phyloP scores from a whole-genome alignment of 441 rosid genomes.

The Populus trichocarpa region DNA sequence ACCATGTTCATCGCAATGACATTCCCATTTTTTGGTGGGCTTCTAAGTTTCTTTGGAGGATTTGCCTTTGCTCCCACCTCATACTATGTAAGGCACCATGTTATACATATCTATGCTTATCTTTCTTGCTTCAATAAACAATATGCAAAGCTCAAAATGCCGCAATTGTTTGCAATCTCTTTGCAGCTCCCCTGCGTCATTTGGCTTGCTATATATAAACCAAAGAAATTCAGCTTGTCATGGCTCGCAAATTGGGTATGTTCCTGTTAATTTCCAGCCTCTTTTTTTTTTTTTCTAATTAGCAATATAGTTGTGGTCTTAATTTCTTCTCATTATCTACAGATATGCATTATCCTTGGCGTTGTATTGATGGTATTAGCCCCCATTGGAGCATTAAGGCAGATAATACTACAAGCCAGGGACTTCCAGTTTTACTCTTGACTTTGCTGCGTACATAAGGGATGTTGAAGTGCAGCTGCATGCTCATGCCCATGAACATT shows the following conservation, averaged over 20 bases:
- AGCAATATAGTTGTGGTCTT: background rate
- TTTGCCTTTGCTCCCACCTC: constrained; percentile 84
- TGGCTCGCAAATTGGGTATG: constrained; percentile 75
- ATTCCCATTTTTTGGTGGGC: constrained; percentile 77
- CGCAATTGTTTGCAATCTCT: background rate
- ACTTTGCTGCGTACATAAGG: background rate
- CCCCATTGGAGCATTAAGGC: constrained; percentile 66
- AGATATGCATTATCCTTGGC: constrained; percentile 68
- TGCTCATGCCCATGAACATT: too few species aligned
- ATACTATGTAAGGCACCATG: constrained; percentile 48
- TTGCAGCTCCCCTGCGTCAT: constrained; percentile 78
- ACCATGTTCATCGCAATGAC: constrained; percentile 60
- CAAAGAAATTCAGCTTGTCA: constrained; percentile 54
- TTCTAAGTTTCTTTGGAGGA: constrained; percentile 86
- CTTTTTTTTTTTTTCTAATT: background rate
- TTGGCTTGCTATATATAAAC: constrained; percentile 66
- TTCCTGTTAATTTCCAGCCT: background rate
- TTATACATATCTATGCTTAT: background rate
- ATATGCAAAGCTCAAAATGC: background rate
- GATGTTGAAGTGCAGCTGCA: too few species aligned
- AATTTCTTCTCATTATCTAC: constrained; percentile 1
- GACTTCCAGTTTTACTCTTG: constrained; percentile 61
- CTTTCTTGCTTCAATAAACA: background rate
- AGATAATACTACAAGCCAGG: constrained; percentile 51
- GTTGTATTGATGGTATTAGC: constrained; percentile 48